Base-by-base conservation (phyloP, 2,329 filamentous ascomycete species). In the Hymenoscyphus salicellus region DNA sequence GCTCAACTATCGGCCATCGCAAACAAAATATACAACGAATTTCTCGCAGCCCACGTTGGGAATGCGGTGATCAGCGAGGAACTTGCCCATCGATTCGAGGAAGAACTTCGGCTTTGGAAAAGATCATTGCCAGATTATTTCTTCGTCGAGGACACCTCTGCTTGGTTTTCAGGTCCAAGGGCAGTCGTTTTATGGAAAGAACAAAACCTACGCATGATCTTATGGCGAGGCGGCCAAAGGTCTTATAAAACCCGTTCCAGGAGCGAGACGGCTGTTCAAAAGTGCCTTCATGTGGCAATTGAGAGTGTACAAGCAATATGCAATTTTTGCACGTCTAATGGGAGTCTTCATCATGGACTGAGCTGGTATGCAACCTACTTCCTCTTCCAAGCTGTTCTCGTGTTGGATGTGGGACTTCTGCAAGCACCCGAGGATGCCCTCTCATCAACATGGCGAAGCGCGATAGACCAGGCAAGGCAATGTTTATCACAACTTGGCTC, bases 301-400 rank as follows among this genome's bases (percentile, higher is more conserved):
- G 71, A 75, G 36, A 78, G 73, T 8, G 77, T 80, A 16, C 67
- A 71, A 3, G 73, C 75, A 2, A 78, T 81, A 26, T 72, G 75
- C 8, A 65, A 65, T 0, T 80, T 78, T 62, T 79, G 78, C 73
- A 69, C 67, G 5, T 61, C 69, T 0, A 68, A 72, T 20, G 69
- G 70, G 10, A 65, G 64, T 3, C 68, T 77, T 5, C 76, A 77
- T 20, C 72, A 75, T 17, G 73, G 79, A 41, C 68, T 77, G 4
- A 74, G 73, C 2, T 81, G 79, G 79, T 81, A 81, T 65, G 76
- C 75, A 0, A 77, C 78, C 11, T 81, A 79, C 67, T 80, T 80
- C 63, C 69, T 80, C 1, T 81, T 81, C 62, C 79, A 81, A 61
- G 79, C 79, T 0, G 75, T 76, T 0, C 71, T 81, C 2, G 78